Evolutionary conservation across 257 asterid genomes (phyloP).

Genomic region (Solanum virginianum): DNA sequence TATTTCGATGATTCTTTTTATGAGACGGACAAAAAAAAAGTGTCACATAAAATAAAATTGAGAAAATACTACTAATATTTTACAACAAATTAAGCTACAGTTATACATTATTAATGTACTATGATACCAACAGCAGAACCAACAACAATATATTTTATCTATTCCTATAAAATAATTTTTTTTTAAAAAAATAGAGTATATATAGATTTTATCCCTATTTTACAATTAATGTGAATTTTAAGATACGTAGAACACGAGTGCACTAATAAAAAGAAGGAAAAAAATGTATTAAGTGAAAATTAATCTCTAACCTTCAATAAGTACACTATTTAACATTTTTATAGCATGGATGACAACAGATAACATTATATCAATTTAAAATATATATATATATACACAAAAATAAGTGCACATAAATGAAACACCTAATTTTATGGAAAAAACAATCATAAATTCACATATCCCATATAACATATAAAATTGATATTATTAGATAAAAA

Average conservation of each 20-base stretch:
- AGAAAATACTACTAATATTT: background rate
- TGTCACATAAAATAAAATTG: no score
- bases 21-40: no score
- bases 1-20: no score
- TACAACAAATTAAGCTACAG: background rate
- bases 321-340: background rate
- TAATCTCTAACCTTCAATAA: background rate
- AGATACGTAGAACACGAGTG: accelerated
- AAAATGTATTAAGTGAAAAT: background rate
- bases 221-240: background rate
- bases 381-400: background rate
- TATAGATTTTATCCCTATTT: accelerated
- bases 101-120: background rate
- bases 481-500: accelerated
- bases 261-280: background rate
- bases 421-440: background rate
- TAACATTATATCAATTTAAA: no score
- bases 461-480: accelerated
- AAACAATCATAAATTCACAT: no score
- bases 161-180: background rate
- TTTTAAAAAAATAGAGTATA: background rate
- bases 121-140: background rate
- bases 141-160: accelerated
- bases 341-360: background rate
- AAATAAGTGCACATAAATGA: no score